A percentile compares a stretch with the other conserved stretches of the same genome.
phyloP scores from a whole-genome alignment of 345 rosid species.

The Iberis pinnata region DNA sequence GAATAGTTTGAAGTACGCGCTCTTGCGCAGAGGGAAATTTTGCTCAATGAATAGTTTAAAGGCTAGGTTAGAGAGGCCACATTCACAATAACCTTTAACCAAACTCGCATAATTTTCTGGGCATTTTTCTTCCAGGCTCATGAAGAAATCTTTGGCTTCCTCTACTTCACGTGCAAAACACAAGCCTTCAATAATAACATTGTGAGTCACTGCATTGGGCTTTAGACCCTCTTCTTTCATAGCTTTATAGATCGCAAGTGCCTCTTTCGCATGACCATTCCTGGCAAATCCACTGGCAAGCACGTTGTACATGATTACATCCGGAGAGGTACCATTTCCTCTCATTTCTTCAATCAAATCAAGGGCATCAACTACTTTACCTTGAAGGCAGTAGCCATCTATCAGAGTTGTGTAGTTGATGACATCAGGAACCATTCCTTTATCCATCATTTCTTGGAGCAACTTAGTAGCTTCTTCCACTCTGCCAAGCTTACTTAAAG shows the following conservation, averaged over 20 bases:
- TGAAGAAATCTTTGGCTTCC: constrained; percentile 52
- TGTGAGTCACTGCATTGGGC: constrained; percentile 43
- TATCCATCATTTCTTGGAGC: constrained; percentile 51
- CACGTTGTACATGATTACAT: constrained; percentile 44
- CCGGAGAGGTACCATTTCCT: constrained; percentile 40
- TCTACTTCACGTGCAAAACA: constrained; percentile 54
- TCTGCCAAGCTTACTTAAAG: constrained; percentile 54
- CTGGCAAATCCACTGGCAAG: constrained; percentile 50
- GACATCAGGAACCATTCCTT: constrained; percentile 43
- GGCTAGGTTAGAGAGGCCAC: constrained; percentile 37
- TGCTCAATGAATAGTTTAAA: constrained; percentile 33
- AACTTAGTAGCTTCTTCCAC: constrained; percentile 47
- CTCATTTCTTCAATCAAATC: constrained; percentile 52
- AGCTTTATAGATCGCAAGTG: constrained; percentile 25
- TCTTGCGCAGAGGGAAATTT: constrained; percentile 31
- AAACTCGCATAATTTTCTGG: constrained; percentile 43
- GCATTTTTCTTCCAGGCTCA: constrained; percentile 31
- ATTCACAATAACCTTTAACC: constrained; percentile 57
- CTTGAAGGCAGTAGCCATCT: constrained; percentile 51
- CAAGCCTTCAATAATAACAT: constrained; percentile 56
- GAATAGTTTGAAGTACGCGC: constrained; percentile 47
- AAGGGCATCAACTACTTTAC: constrained; percentile 37
- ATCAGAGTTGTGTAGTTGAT: constrained; percentile 68
- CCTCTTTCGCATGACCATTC: constrained; percentile 40
- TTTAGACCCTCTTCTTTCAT: constrained; percentile 42